A percentile compares a stretch with the other conserved stretches of the same genome.
Evolutionary conservation across 164 flowering plant species (phyloP).

Genomic region (Vitis amurensis): DNA sequence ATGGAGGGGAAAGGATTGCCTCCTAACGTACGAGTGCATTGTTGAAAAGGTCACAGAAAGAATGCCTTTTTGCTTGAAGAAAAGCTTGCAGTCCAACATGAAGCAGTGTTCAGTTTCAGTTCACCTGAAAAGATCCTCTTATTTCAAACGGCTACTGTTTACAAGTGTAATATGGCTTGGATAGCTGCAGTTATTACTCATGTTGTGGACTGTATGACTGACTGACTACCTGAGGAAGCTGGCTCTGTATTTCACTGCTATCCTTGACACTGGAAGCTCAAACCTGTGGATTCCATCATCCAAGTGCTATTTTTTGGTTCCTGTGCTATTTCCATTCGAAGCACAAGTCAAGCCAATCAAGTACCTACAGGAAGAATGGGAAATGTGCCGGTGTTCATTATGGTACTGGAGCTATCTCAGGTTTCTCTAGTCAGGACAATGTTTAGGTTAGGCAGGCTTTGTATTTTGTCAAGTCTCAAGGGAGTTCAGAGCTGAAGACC

Average conservation of each 20-base stretch:
- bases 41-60: no score
- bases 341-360: conserved; percentile 38
- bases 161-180: no score
- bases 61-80: no score
- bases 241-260: conserved; percentile 51
- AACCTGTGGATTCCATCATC: conserved; percentile 90
- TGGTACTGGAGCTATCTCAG: conserved; percentile 46
- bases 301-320: conserved; percentile 61
- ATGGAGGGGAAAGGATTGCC: no score
- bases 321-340: conserved; percentile 47
- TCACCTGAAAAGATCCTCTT: no score
- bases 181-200: no score
- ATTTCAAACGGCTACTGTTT: no score
- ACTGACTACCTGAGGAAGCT: no score
- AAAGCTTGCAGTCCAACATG: no score
- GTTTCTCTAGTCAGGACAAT: conserved; percentile 42
- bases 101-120: no score
- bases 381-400: conserved; percentile 37
- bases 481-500: conserved; percentile 44
- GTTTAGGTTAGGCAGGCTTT: conserved; percentile 72
- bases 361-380: conserved; percentile 39
- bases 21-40: no score
- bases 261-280: conserved; percentile 89
- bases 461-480: conserved; percentile 55
- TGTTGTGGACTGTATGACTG: no score